Base-by-base conservation (phyloP, 768 basidiomycete genomes). In the Paxillus ammoniavirescens region DNA sequence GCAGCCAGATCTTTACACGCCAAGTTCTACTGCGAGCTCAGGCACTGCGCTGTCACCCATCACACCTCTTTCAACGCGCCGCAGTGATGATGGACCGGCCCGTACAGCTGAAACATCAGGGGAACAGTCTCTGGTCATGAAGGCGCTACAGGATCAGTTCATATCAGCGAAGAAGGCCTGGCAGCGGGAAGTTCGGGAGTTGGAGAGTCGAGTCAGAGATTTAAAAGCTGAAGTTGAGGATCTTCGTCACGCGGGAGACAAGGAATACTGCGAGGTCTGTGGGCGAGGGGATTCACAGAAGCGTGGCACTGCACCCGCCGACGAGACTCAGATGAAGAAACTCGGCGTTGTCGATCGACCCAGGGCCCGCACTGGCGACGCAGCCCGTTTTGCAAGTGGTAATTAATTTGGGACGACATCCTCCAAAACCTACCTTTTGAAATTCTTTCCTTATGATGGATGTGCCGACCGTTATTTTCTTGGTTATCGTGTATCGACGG, bases 121-220 rank as follows among this genome's bases (percentile, higher is more conserved):
- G 37, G 77, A 81, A 50, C 79, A 79, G 35, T 65, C 75, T 42
- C 59, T 74, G 21, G 67, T 79, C 30, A 74, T 87, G 37, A 75
- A 76, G 54, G 71, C 75, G 17, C 68, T 89, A 35, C 87, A 84
- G 61, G 82, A 87, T 31, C 82, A 89, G 65, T 72, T 90, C 36
- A 62, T 71, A 36, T 72, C 74, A 8, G 70, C 83, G 23, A 82
- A 84, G 50, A 77, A 78, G 58, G 80, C 79, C 18, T 90, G 86
- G 85, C 86, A 89, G 61, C 79, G 75, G 53, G 84, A 87, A 54
- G 78, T 90, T 47, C 83, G 80, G 84, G 89, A 91, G 62, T 72
- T 92, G 47, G 88, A 88, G 63, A 79, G 81, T 12, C 86, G 88
- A 64, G 79, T 92, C 42, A 80, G 80, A 45, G 84, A 86, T 64